Evolutionary conservation across 768 basidiomycete species (phyloP).

Genomic region (Boletus eberwhitei): DNA sequence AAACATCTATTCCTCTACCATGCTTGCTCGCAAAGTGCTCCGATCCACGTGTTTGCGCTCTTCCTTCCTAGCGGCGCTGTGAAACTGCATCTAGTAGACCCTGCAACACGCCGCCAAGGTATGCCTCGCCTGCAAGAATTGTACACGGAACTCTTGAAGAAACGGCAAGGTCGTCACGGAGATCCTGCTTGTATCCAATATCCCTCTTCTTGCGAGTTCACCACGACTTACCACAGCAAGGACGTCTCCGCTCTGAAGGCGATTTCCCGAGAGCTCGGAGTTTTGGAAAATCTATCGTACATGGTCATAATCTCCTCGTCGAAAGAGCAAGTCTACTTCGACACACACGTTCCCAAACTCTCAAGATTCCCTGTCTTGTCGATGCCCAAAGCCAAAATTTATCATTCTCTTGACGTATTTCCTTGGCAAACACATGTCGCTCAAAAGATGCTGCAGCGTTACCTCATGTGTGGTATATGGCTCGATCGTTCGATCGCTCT

Average conservation of each 20-base stretch:
- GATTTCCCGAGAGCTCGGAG: conserved; percentile 80
- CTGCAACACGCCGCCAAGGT: conserved; percentile 79
- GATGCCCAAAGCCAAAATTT: conserved; percentile 74
- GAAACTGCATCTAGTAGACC: conserved; percentile 87
- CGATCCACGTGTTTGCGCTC: conserved; percentile 83
- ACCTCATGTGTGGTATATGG: conserved; percentile 75
- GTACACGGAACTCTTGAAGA: conserved; percentile 61
- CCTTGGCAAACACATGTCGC: conserved; percentile 87
- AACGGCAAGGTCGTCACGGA: conserved; percentile 43
- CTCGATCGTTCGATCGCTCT: conserved; percentile 74
- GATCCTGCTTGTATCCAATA: conserved; percentile 56
- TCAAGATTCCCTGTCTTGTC: conserved; percentile 83
- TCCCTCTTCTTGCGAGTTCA: conserved; percentile 56
- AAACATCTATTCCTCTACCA: conserved; percentile 91
- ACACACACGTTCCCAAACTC: conserved; percentile 64
- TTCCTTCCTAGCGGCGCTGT: conserved; percentile 72
- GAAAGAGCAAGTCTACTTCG: conserved; percentile 83
- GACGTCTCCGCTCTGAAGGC: conserved; percentile 81
- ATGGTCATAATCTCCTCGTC: conserved; percentile 81
- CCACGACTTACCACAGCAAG: conserved; percentile 71
- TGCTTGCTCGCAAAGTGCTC: conserved; percentile 64
- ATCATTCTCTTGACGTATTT: conserved; percentile 77
- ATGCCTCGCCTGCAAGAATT: conserved; percentile 72
- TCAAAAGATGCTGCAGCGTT: conserved; percentile 80
- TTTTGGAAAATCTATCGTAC: conserved; percentile 69